A percentile compares a stretch with the other conserved stretches of the same genome.
phyloP scores from a whole-genome alignment of 192 early-diverging fungal species.

The Anaeromyces robustus region DNA sequence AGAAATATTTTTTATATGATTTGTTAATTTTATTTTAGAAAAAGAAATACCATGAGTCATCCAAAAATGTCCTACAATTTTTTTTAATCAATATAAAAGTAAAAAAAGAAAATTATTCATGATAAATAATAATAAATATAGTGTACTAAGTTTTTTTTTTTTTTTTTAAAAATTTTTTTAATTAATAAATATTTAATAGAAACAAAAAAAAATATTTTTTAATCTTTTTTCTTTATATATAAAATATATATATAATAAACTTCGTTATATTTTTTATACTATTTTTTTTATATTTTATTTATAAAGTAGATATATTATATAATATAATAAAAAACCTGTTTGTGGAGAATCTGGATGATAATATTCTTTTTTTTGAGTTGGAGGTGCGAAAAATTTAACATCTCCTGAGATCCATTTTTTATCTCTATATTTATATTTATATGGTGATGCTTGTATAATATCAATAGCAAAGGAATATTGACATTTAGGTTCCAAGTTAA shows the following conservation, averaged over 20 bases:
- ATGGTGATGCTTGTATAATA: conserved; percentile 16
- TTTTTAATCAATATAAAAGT: too few relatives aligned
- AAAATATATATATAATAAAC: too few relatives aligned
- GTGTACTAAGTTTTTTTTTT: too few relatives aligned
- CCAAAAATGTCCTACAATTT: conserved; percentile 18
- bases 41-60: conserved; percentile 20
- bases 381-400: not conserved
- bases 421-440: conserved; percentile 13
- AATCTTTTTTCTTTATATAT: too few relatives aligned
- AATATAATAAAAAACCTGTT: conserved; percentile 13
- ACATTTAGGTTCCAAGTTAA: conserved; percentile 18
- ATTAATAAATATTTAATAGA: too few relatives aligned
- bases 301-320: too few relatives aligned
- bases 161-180: too few relatives aligned
- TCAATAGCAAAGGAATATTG: conserved; percentile 19
- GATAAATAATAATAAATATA: too few relatives aligned
- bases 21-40: conserved; percentile 30
- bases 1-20: conserved; percentile 5
- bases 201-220: too few relatives aligned
- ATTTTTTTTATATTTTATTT: too few relatives aligned
- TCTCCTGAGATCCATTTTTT: not conserved
- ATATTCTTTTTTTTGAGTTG: conserved; percentile 7
- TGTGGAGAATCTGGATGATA: conserved; percentile 10
- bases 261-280: too few relatives aligned
- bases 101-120: too few relatives aligned